Percentiles rank a stretch among this genome's conserved stretches.
Evolutionary conservation across 805 yeast species (phyloP).

Genomic region (Teunomyces kruisii): DNA sequence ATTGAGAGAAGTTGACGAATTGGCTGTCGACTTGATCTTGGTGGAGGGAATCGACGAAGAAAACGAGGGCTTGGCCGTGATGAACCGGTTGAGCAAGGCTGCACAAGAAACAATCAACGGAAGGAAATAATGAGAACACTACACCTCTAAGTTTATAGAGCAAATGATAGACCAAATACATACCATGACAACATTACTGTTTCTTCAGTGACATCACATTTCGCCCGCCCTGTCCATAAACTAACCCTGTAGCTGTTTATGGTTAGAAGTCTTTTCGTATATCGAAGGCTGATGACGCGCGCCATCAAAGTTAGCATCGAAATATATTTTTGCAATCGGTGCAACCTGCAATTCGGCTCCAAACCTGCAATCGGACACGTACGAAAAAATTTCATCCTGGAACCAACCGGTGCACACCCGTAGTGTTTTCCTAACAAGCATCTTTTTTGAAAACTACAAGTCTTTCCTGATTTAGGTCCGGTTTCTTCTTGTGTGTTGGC

Average conservation of each 20-base stretch:
- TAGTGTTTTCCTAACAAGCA: background rate
- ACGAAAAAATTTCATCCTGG: conserved; percentile 2
- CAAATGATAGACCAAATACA: background rate
- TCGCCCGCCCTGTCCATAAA: too few species aligned
- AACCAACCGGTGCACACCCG: background rate
- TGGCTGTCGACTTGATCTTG: conserved; percentile 65
- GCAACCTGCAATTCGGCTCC: background rate
- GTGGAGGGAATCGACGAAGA: conserved; percentile 79
- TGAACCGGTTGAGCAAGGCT: conserved; percentile 88
- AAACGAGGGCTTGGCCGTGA: conserved; percentile 88
- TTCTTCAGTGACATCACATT: too few species aligned
- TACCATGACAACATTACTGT: too few species aligned
- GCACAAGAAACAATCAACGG: conserved; percentile 51
- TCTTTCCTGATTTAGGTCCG: background rate
- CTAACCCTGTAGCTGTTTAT: too few species aligned
- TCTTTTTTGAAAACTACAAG: background rate
- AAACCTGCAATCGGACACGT: conserved; percentile 3
- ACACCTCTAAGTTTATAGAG: conserved; percentile 1
- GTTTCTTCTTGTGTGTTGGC: too few species aligned
- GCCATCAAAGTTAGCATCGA: too few species aligned
- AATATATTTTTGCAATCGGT: too few species aligned
- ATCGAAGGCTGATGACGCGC: too few species aligned
- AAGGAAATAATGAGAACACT: background rate
- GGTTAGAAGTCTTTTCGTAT: too few species aligned
- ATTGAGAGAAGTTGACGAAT: conserved; percentile 74